Conservation (phyloP, 306 rosid species). For the Astragalus glycyphyllos region DNA sequence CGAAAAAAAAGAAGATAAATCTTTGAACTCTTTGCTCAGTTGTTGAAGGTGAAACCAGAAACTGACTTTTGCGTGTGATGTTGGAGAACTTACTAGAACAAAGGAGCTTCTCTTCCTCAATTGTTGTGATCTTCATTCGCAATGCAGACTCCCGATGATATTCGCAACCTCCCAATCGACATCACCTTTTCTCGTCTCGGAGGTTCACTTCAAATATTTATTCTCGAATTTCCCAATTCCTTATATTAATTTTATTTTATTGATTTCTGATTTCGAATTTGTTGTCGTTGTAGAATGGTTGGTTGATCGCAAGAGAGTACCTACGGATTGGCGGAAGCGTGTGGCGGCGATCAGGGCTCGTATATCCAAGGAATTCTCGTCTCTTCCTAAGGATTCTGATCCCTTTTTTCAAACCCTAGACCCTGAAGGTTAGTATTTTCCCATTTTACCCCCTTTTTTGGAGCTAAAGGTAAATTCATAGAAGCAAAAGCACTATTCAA, state of each 20-base stretch:
- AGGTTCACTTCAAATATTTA: constrained; percentile 50
- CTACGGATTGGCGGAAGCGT: constrained; percentile 90
- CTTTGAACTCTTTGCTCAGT: no score
- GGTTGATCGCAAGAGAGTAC: constrained; percentile 89
- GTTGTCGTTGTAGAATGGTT: constrained; percentile 73
- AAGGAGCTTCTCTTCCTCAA: no score
- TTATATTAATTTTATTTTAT: background rate
- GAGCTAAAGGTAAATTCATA: background rate
- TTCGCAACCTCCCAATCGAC: constrained; percentile 86
- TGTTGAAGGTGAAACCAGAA: no score
- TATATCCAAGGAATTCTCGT: constrained; percentile 73
- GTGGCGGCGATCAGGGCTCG: constrained; percentile 70
- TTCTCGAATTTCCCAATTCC: background rate
- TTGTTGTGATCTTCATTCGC: no score
- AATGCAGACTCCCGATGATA: constrained; percentile 49
- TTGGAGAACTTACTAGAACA: no score
- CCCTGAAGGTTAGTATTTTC: constrained; percentile 60
- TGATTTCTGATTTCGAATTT: constrained; percentile 33
- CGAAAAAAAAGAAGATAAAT: no score
- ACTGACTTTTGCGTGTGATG: no score
- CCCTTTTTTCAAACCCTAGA: constrained; percentile 79
- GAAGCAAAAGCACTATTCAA: background rate
- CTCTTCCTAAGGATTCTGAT: constrained; percentile 78
- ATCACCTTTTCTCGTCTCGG: constrained; percentile 95
- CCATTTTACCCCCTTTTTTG: background rate